Percentiles rank a stretch among this genome's conserved stretches.
phyloP scores from a whole-genome alignment of 345 rosid species.

The Aurinia saxatilis region DNA sequence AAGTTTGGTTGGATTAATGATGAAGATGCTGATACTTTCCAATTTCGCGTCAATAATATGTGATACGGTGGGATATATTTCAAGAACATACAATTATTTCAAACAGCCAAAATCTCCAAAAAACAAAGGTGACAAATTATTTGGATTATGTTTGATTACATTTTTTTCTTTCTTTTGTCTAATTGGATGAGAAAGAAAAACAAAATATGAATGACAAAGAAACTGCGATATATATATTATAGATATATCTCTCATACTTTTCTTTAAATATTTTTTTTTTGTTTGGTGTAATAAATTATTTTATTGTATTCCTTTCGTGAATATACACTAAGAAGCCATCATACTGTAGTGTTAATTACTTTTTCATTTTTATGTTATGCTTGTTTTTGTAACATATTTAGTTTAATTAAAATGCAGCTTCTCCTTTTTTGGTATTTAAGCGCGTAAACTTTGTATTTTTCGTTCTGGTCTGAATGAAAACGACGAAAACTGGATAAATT shows the following conservation, averaged over 20 bases:
- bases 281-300: constrained; percentile 4
- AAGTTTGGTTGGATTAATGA: constrained; percentile 86
- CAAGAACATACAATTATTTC: background rate
- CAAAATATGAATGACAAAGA: constrained; percentile 17
- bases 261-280: background rate
- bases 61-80: constrained; percentile 5
- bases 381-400: background rate
- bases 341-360: background rate
- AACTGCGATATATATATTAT: constrained; percentile 8
- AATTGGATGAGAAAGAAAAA: constrained; percentile 1
- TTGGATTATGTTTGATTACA: constrained; percentile 6
- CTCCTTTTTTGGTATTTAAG: no score
- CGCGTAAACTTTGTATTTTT: no score
- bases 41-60: constrained; percentile 19
- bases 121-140: constrained; percentile 14
- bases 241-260: background rate
- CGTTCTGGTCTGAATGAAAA: no score
- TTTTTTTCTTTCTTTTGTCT: background rate
- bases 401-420: background rate
- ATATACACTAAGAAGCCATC: background rate
- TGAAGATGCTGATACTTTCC: constrained; percentile 71
- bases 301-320: background rate
- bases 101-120: background rate
- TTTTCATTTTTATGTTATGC: background rate
- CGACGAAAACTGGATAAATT: no score